Base-by-base conservation (phyloP, 140 eudicot genomes). In the Ambrosia hybrid region DNA sequence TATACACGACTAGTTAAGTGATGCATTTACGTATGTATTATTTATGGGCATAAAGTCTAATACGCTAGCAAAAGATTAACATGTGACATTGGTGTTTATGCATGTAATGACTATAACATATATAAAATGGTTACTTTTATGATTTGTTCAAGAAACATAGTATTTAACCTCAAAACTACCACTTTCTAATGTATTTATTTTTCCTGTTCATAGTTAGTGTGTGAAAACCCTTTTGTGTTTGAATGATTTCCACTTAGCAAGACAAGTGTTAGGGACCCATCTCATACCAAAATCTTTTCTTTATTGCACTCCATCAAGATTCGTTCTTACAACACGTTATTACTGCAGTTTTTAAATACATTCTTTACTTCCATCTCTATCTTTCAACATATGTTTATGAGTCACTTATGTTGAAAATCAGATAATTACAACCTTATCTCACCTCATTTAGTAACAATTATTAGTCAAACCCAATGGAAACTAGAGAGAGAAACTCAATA, bases 401-500 rank as follows among this genome's bases (percentile, higher is more conserved):
- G 36, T 26, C 26, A 33, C 16, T 41, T 2, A 60, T 26, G 16
- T 60, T 10, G 15, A 48, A 72, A 52, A 5, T 53, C 4, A 74
- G 33, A 53, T 17, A 55, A 37, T 53, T 51, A 6, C 45, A 53
- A 61, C 9, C 46, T 41, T 6, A 41, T 39, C 8, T 39, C 4
- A 30, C 37, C 60, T 45, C 36, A 39, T 57, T 55, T 55, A 55
- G 14, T 30, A 16, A 55, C 14, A 52, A 52, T 70, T 70, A 41
- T 5, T 41, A 49, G 83, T 78, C 71, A 78, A 80, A 75, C 74
- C 65, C 51, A 57, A 81, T 81, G 85, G 78, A 71, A 76, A 76
- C 77, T 72, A 76, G 85, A 71, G 85, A 81, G 67, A 81, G 74
- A 76, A 81, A 76, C 81, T 73, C 83, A 67, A 46, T 58, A 46